Evolutionary conservation across 768 basidiomycete species (phyloP), one percentile per base, ranked within the genome.

Genomic region (Suillus plorans): DNA sequence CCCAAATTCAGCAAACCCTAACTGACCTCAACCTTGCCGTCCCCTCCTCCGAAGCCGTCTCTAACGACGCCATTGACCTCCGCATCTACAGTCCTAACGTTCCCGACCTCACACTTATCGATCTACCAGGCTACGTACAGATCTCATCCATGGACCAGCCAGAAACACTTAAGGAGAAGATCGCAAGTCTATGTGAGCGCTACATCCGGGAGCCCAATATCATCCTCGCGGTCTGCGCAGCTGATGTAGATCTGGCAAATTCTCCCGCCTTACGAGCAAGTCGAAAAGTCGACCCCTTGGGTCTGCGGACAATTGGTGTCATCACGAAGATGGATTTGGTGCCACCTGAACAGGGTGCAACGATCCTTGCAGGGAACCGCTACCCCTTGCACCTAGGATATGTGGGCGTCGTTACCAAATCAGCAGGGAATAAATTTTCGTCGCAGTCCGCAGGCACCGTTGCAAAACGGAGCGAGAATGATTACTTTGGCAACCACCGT

Each of bases 201-300:
- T 99, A 99, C 76, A 99, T 99, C 71, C 88, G 93, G n/a, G 95
- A 98, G 74, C 97, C 97, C n/a, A 99, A 99, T 76, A 95, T 99
- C 76, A 91, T 99, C 70, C 86, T 99, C 28, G 97, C 97, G 5
- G 94, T 99, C 20, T 99, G 97, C 74, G 93, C 97, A 9, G 97
- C 97, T 9, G 96, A 99, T 74, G 97, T 99, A 63, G 97, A 99
- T 79, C 84, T 99, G 14, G 97, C 97, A 66, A 99, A 99, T 76
- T 97, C 95, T 0, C 96, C 97, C 8, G 97, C 97, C 0, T 80
- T 99, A 59, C 84, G 95, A 59, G 95, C 97, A 0, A 96, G 94
- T 76, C 84, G 96, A 49, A 90, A 92, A 67, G 93, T 99, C 4
- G 97, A 99, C 73, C 97, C 97, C 25, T 50, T 50, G 18, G 97